Conservation (phyloP, 148 eudicot genomes). For the Amaranthus cruentus region DNA sequence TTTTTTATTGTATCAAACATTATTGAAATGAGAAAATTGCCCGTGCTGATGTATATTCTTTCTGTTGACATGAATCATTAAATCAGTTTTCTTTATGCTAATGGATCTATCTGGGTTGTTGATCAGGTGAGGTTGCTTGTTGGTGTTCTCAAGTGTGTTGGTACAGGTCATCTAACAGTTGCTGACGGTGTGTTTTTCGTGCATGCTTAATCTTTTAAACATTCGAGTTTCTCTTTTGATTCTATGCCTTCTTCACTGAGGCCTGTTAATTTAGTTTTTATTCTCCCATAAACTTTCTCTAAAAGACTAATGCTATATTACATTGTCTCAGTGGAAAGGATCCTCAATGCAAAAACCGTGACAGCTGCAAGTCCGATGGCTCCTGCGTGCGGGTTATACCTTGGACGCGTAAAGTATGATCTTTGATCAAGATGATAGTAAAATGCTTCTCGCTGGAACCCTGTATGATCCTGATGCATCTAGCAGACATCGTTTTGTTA, state of each 20-base stretch:
- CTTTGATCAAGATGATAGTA: slow-evolving; percentile 27
- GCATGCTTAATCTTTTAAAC: not conserved
- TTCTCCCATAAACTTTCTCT: not conserved
- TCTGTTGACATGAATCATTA: not conserved
- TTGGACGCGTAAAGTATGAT: slow-evolving; percentile 78
- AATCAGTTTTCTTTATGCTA: not conserved
- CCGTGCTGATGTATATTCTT: not conserved
- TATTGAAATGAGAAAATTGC: too few species aligned
- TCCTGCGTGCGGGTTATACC: slow-evolving; percentile 87
- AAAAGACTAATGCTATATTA: not conserved
- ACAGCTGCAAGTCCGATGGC: slow-evolving; percentile 91
- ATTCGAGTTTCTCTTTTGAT: not conserved
- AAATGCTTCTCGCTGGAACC: not conserved
- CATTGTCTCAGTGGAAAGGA: slow-evolving; percentile 55
- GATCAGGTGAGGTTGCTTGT: slow-evolving; percentile 87
- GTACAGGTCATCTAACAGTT: slow-evolving; percentile 66
- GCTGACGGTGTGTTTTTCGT: slow-evolving; percentile 53
- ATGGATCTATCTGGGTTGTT: slow-evolving; percentile 3
- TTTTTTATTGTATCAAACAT: too few species aligned
- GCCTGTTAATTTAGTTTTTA: not conserved
- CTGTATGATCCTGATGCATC: too few species aligned
- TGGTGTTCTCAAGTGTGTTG: slow-evolving; percentile 82
- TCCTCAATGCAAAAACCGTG: slow-evolving; percentile 68
- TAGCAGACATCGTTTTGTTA: too few species aligned
- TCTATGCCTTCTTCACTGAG: not conserved